Base-by-base conservation (phyloP, 306 rosid genomes). In the Quercus ilex region DNA sequence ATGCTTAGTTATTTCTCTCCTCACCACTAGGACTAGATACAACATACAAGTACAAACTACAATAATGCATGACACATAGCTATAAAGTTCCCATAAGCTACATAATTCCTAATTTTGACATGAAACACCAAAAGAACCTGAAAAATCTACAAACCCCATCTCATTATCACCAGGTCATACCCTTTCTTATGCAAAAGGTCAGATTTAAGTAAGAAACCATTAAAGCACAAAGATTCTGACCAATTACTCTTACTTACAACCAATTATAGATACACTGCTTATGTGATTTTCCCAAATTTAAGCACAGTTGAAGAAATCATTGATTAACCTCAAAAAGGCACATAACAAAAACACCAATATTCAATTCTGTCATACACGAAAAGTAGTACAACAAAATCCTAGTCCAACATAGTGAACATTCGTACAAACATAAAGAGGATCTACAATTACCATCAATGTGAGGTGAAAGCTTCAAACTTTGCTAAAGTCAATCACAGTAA, bases 101-200 rank as follows among this genome's bases (percentile, higher is more conserved):
- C 11, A 38, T 7, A 38, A 38, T 38, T 38, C 46, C 46, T 38
- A 7, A 38, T 38, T 38, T 38, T 7, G 46, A 38, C 46, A 38
- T 38, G 43, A 38, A 38, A 38, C 46, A 38, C 46, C 46, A 38
- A 38, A 38, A 38, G 46, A 38, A 38, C 11, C 46, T 38, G 11
- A 7, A 38, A 7, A 38, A 38, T 81, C 89, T 26, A 93, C 97
- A 81, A 91, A 93, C 33, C 90, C 88, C 94, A 91, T 93, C 86
- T 93, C 98, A 69, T 93, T 93, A 75, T 90, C 94, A 81, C 97
- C 97, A 20, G 97, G 71, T 94, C 98, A 80, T 93, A 91, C 78
- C 98, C 98, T 83, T 86, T 91, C 87, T 91, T 97, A 74, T 93
- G 90, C 51, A 93, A 87, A 88, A 93, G 98, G 75, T 90, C 98